phyloP scores from a whole-genome alignment of 2,329 filamentous ascomycete genomes.

The Fusarium napiforme region DNA sequence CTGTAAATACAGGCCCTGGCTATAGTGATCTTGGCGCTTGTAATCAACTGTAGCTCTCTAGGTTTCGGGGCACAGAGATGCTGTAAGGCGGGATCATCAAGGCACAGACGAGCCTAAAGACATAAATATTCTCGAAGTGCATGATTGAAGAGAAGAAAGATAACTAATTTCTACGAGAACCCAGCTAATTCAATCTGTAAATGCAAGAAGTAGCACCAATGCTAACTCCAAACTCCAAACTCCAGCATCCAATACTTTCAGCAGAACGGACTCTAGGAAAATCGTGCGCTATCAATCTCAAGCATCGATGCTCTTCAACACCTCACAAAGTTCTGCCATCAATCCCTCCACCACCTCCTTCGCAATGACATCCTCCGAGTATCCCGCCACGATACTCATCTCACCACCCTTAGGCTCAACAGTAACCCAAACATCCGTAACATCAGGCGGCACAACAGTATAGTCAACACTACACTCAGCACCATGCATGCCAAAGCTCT shows the following conservation, averaged over 20 bases:
- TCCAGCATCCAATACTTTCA: background rate
- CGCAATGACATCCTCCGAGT: background rate
- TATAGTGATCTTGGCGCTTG: rapidly evolving
- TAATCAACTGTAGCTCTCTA: rapidly evolving
- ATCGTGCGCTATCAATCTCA: rapidly evolving
- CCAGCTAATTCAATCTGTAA: rapidly evolving
- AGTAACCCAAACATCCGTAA: background rate
- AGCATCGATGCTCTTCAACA: background rate
- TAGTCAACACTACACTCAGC: background rate
- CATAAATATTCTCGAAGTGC: rapidly evolving
- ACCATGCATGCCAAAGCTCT: background rate
- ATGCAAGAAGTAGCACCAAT: background rate
- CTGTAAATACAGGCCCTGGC: no score
- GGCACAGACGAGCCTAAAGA: rapidly evolving
- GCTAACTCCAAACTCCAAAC: background rate
- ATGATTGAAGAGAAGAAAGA: rapidly evolving
- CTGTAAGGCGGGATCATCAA: no score
- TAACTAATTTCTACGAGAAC: rapidly evolving
- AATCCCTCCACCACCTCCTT: background rate
- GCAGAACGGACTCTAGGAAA: background rate
- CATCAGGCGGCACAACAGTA: background rate
- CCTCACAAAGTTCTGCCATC: background rate
- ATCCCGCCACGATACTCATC: background rate
- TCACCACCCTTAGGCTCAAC: background rate
- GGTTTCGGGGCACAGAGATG: rapidly evolving